Evolutionary conservation across 164 flowering plant species (phyloP).

Genomic region (Nelumbo lutea): DNA sequence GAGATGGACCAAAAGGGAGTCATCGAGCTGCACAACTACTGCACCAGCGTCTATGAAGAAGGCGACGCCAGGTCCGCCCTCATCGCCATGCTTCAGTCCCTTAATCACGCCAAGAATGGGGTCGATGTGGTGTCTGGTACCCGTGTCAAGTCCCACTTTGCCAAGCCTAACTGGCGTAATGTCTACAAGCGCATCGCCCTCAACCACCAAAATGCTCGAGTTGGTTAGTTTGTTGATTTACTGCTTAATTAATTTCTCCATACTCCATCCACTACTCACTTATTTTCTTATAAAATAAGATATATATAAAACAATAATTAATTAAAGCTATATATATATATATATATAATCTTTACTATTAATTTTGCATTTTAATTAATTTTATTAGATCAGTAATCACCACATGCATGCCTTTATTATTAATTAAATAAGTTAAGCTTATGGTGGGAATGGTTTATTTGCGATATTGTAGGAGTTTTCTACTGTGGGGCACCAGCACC

Average conservation of each 20-base stretch:
- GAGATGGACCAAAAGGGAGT: conserved; percentile 36
- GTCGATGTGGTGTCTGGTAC: conserved; percentile 59
- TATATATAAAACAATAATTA: too few species aligned
- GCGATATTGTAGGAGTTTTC: conserved; percentile 32
- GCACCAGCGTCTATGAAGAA: conserved; percentile 61
- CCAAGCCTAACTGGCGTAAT: conserved; percentile 51
- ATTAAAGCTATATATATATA: too few species aligned
- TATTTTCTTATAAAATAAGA: too few species aligned
- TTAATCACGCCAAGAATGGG: conserved; percentile 53
- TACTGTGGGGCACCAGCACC: conserved; percentile 45
- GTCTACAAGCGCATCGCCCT: conserved; percentile 44
- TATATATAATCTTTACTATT: too few species aligned
- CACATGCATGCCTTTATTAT: too few species aligned
- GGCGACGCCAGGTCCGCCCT: conserved; percentile 65
- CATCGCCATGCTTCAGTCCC: conserved; percentile 56
- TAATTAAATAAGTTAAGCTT: too few species aligned
- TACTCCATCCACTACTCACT: too few species aligned
- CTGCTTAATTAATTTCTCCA: too few species aligned
- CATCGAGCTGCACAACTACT: conserved; percentile 59
- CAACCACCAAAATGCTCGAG: conserved; percentile 30
- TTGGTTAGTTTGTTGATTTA: conserved; percentile 29
- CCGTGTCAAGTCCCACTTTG: conserved; percentile 57
- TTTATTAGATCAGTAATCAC: too few species aligned
- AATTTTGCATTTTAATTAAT: too few species aligned
- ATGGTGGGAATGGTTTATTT: too few species aligned